phyloP scores from a whole-genome alignment of 1,284 basidiomycete genomes.

The Pisolithus thermaeus region DNA sequence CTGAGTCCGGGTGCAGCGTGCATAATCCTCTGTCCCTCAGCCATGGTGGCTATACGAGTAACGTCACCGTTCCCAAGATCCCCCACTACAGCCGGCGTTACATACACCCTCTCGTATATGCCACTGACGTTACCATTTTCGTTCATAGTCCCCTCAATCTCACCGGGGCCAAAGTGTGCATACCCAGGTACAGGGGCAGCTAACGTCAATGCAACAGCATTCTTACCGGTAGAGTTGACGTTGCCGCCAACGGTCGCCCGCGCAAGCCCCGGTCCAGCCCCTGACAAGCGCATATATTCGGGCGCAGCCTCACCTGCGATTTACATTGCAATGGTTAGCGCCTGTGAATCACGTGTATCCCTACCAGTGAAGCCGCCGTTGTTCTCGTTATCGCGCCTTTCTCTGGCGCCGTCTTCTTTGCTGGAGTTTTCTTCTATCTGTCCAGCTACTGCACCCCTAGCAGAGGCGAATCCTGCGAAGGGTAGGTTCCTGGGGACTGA shows the following conservation, averaged over 20 bases:
- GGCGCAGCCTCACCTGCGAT: constrained; percentile 3
- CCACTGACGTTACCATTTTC: neutral
- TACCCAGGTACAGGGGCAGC: constrained; percentile 14
- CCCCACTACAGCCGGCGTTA: constrained; percentile 1
- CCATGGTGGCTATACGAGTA: neutral
- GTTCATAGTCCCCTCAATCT: neutral
- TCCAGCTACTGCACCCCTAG: neutral
- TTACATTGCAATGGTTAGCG: neutral
- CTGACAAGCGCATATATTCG: constrained; percentile 23
- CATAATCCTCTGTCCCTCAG: neutral
- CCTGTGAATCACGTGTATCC: neutral
- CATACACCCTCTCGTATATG: constrained; percentile 6
- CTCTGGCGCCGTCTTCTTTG: neutral
- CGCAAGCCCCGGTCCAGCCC: neutral
- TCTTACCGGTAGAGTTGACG: neutral
- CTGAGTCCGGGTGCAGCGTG: constrained; percentile 13
- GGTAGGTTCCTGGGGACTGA: neutral
- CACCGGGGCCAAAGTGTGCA: constrained; percentile 1
- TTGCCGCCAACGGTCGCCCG: neutral
- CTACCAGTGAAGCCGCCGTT: constrained; percentile 3
- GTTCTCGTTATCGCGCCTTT: neutral
- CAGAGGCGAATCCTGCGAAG: constrained; percentile 8
- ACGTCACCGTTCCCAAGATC: constrained; percentile 1
- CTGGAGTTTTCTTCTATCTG: neutral
- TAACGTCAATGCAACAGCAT: constrained; percentile 9